phyloP scores from a whole-genome alignment of 352 stramenopile species.

The Globisporangium camurandrum region DNA sequence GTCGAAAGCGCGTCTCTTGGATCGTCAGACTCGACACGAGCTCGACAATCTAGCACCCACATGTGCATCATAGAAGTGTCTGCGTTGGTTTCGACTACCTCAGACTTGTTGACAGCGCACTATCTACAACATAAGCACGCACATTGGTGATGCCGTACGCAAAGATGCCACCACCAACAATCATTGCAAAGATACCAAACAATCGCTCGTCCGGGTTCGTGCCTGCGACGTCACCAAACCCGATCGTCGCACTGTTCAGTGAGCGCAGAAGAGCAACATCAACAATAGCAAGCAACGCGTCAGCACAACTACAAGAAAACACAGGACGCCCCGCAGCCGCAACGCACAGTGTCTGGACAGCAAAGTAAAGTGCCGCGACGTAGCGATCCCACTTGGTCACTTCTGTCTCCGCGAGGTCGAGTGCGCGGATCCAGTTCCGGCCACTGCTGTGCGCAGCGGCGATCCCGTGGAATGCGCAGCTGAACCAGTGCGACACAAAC shows the following conservation, averaged over 20 bases:
- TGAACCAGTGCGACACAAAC: conserved; percentile 78
- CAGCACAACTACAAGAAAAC: not conserved
- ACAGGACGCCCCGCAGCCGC: not conserved
- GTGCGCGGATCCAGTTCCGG: conserved; percentile 3
- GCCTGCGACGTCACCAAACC: conserved; percentile 56
- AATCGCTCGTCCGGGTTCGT: conserved; percentile 51
- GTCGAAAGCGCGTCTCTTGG: conserved; percentile 45
- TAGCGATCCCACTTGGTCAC: conserved; percentile 21
- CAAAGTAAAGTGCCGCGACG: conserved; percentile 21
- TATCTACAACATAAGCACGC: conserved; percentile 11
- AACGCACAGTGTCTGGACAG: conserved; percentile 22
- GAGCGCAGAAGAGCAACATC: not conserved
- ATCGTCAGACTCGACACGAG: conserved; percentile 57
- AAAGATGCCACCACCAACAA: conserved; percentile 73
- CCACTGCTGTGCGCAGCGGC: conserved; percentile 11
- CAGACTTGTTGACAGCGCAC: conserved; percentile 13
- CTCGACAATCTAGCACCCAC: conserved; percentile 13
- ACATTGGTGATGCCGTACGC: conserved; percentile 79
- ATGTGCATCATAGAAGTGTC: not conserved
- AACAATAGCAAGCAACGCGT: not conserved
- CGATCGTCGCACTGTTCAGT: conserved; percentile 50
- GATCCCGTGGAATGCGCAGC: conserved; percentile 19
- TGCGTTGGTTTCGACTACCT: not conserved
- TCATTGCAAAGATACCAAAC: conserved; percentile 68
- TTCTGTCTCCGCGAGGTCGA: conserved; percentile 1